These are phyloP conservation scores for Phytomonas sp. DNA, from an alignment of 208 protist species.

Conservation along the genomic window DNA sequence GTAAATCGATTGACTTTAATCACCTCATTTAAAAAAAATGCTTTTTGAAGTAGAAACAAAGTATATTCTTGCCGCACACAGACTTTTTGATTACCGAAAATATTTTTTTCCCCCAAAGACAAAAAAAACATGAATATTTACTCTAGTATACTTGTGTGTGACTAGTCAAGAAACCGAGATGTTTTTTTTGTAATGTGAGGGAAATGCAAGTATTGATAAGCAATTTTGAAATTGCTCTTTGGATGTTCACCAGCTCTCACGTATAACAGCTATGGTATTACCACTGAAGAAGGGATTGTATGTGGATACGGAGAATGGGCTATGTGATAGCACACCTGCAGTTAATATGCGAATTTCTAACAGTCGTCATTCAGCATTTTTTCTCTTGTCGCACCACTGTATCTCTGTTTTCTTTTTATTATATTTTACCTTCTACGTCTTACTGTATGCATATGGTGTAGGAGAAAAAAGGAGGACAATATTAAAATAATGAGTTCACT, in stretches of 20 bases:
- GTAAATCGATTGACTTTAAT: conserved; percentile 7
- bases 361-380: too few species aligned
- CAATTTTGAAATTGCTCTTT: not conserved
- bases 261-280: too few species aligned
- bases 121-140: conserved; percentile 1
- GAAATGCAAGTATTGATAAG: conserved; percentile 5
- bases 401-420: too few species aligned
- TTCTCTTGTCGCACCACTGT: too few species aligned
- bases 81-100: not conserved
- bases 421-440: too few species aligned
- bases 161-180: too few species aligned
- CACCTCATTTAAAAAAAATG: conserved; percentile 1
- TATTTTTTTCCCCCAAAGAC: not conserved
- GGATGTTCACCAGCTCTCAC: not conserved
- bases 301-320: not conserved
- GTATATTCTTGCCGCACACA: not conserved
- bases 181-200: conserved; percentile 4
- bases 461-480: too few species aligned
- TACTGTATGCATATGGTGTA: too few species aligned
- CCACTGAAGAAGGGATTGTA: too few species aligned
- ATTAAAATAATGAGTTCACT: too few species aligned
- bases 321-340: not conserved
- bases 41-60: conserved; percentile 2
- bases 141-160: too few species aligned
- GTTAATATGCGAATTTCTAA: too few species aligned